Percentiles rank a stretch among this genome's conserved stretches.
Evolutionary conservation across 306 rosid species (phyloP).

Genomic region (Trifolium dubium): DNA sequence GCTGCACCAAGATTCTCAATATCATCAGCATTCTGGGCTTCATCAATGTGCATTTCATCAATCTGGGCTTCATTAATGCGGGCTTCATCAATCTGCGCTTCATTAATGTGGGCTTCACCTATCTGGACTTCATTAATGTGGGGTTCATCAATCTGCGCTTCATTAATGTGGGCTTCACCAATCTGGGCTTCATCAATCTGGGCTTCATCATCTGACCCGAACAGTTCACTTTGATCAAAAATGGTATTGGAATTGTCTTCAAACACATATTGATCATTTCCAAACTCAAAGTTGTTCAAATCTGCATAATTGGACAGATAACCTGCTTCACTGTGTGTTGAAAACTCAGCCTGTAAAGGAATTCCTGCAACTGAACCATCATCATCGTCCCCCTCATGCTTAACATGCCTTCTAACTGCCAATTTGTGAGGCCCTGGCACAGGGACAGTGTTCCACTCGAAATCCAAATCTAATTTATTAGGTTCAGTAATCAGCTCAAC

Average conservation of each 20-base stretch:
- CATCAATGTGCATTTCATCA: not conserved
- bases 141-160: too few relatives aligned
- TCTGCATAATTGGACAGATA: slow-evolving; percentile 47
- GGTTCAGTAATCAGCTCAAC: slow-evolving; percentile 71
- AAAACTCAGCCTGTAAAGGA: slow-evolving; percentile 43
- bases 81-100: not conserved
- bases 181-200: not conserved
- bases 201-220: slow-evolving; percentile 50
- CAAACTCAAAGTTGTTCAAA: slow-evolving; percentile 52
- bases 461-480: slow-evolving; percentile 53
- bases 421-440: slow-evolving; percentile 73
- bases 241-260: slow-evolving; percentile 70
- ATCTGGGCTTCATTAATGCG: slow-evolving; percentile 43
- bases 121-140: too few relatives aligned
- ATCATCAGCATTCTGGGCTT: slow-evolving; percentile 45
- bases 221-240: slow-evolving; percentile 77
- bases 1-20: slow-evolving; percentile 43
- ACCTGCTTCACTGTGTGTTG: slow-evolving; percentile 43
- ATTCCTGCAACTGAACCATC: slow-evolving; percentile 54
- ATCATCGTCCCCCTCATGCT: slow-evolving; percentile 68
- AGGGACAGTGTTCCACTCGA: slow-evolving; percentile 61
- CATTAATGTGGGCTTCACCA: not conserved
- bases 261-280: slow-evolving; percentile 25
- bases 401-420: slow-evolving; percentile 78
- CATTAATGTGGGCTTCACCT: too few relatives aligned